phyloP scores from a whole-genome alignment of 331 rosid genomes.

The Saraca asoca region DNA sequence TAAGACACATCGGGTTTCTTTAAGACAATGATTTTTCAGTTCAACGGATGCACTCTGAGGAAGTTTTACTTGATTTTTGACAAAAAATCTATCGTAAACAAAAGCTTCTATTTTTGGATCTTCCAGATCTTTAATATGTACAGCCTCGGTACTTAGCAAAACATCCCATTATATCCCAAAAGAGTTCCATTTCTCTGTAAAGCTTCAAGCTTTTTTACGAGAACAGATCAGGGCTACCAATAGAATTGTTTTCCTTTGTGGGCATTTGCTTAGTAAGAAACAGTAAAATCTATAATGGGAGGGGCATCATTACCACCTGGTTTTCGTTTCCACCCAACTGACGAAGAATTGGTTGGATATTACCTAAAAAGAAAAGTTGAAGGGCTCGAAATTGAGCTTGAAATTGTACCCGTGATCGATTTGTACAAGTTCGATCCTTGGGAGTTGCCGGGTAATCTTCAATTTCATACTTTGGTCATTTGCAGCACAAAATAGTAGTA shows the following conservation, averaged over 20 bases:
- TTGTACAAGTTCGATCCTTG: conserved; percentile 92
- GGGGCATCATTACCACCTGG: conserved; percentile 85
- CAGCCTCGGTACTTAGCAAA: conserved; percentile 51
- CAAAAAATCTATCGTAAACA: conserved; percentile 54
- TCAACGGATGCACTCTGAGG: conserved; percentile 49
- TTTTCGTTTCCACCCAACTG: conserved; percentile 91
- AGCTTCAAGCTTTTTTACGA: conserved; percentile 8
- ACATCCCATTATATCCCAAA: not conserved
- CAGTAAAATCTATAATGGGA: conserved; percentile 46
- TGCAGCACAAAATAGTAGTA: not conserved
- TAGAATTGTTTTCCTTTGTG: not conserved
- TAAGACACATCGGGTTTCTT: conserved; percentile 32
- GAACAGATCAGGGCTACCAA: not conserved
- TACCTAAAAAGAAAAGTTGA: conserved; percentile 84
- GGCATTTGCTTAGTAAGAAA: conserved; percentile 9
- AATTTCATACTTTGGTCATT: conserved; percentile 19
- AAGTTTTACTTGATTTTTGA: conserved; percentile 54
- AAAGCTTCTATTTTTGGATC: conserved; percentile 83
- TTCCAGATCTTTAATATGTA: conserved; percentile 68
- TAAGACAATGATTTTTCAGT: conserved; percentile 72
- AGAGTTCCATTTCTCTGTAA: too few relatives aligned
- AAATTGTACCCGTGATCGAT: conserved; percentile 81
- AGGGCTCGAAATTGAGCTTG: conserved; percentile 84
- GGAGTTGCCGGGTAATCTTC: conserved; percentile 83
- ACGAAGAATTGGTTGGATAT: conserved; percentile 82